Base-by-base conservation (phyloP, 495 filamentous ascomycete species). In the Saxophila tyrrhenica region DNA sequence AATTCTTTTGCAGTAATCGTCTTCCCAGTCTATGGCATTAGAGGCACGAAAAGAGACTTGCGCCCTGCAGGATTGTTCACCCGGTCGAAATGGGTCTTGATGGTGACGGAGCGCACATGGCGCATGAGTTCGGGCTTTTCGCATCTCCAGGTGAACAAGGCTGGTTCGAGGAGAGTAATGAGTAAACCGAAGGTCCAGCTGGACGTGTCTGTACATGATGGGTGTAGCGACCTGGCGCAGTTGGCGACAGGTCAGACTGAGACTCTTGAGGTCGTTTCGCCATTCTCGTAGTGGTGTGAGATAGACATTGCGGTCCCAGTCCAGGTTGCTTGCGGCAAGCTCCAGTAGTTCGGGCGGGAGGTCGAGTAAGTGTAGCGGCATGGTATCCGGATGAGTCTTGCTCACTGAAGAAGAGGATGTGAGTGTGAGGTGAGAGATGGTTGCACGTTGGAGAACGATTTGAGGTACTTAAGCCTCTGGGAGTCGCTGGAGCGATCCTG, bases 231-330 rank as follows among this genome's bases (percentile, higher is more conserved):
- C 15, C 15, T 19, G 46, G 16, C 56, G 56, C n/a, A 58, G 50
- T 17, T 54, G 56, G 22, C 19, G n/a, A 43, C 51, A 50, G 15
- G 49, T 52, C 10, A 54, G 45, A 19, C 43, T 54, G 51, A 59
- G 3, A 46, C 19, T 51, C 44, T 41, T 24, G 44, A 59, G 54
- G 45, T 59, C 56, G 19, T 25, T 20, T 2, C 50, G 50, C n/a
- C n/a, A n/a, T 35, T 5, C 7, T 7, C 29, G 29, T 35, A 35
- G 7, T 35, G 29, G 29, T 16, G 17, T 15, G 10, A 45, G 56
- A 17, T 42, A n/a, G 15, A 54, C 25, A 15, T 17, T 13, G 51
- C 51, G 51, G 42, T 54, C 51, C 51, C 56, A 51, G 39, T 54
- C 46, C n/a, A 59, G 56, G 35, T 59, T 41, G 44, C 5, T 38